Evolutionary conservation across 2,329 filamentous ascomycete genomes (phyloP).

Genomic region (Exophiala viscosa): DNA sequence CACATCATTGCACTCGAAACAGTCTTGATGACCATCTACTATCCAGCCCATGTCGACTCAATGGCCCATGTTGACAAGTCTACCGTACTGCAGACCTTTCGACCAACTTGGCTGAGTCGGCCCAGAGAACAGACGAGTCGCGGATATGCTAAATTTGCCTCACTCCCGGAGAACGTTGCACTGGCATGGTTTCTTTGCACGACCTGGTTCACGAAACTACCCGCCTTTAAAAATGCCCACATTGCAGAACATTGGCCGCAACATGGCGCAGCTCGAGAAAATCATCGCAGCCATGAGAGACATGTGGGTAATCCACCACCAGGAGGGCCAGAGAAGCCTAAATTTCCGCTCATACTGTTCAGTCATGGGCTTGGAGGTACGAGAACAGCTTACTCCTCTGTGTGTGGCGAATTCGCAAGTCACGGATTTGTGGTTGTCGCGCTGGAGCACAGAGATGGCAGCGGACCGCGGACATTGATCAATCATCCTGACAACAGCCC

Average conservation of each 20-base stretch:
- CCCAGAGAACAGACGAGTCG: constrained; percentile 55
- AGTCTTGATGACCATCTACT: constrained; percentile 63
- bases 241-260: constrained; percentile 56
- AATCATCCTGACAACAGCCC: constrained; percentile 49
- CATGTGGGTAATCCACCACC: constrained; percentile 39
- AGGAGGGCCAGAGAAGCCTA: constrained; percentile 39
- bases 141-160: constrained; percentile 61
- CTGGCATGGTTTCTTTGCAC: constrained; percentile 55
- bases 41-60: constrained; percentile 53
- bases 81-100: constrained; percentile 45
- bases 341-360: constrained; percentile 62
- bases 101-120: constrained; percentile 61
- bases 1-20: constrained; percentile 55
- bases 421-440: constrained; percentile 64
- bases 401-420: constrained; percentile 64
- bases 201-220: constrained; percentile 62
- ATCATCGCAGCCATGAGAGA: constrained; percentile 40
- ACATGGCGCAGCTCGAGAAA: constrained; percentile 36
- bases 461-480: constrained; percentile 58
- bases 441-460: constrained; percentile 63
- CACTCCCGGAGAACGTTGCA: constrained; percentile 47
- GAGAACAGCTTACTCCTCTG: constrained; percentile 58
- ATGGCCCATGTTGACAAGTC: constrained; percentile 38
- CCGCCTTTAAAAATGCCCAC: constrained; percentile 59
- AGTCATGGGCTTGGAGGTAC: constrained; percentile 64